A percentile compares a stretch with the other conserved stretches of the same genome.
Conservation (phyloP, 305 asterid species). For the Fraxinus platypoda region DNA sequence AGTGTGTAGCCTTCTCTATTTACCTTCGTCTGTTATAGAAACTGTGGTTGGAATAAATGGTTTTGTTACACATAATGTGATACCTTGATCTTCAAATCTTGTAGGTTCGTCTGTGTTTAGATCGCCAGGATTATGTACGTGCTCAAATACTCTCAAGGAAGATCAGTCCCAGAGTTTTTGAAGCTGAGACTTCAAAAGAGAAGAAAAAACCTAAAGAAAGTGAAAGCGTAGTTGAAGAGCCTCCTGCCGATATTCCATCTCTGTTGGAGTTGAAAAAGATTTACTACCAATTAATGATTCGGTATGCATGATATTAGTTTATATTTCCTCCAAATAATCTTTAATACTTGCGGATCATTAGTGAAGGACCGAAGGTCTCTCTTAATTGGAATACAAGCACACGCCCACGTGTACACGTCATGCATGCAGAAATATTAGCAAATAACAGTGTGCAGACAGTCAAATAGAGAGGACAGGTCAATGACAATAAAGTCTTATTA, state of each 20-base stretch:
- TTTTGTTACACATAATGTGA: slow-evolving; percentile 21
- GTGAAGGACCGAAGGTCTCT: not conserved
- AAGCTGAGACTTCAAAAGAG: slow-evolving; percentile 80
- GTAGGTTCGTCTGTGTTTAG: slow-evolving; percentile 92
- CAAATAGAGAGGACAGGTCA: not conserved
- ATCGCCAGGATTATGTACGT: slow-evolving; percentile 85
- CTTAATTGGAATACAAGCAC: not conserved
- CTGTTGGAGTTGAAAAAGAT: slow-evolving; percentile 77
- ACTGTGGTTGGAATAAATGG: not conserved
- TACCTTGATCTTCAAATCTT: slow-evolving; percentile 13
- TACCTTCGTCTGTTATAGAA: slow-evolving; percentile 1
- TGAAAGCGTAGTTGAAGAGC: slow-evolving; percentile 75
- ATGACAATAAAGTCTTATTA: not conserved
- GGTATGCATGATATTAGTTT: slow-evolving; percentile 38
- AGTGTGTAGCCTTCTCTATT: slow-evolving; percentile 36
- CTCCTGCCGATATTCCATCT: slow-evolving; percentile 92
- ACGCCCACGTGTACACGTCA: not conserved
- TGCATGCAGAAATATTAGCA: not conserved
- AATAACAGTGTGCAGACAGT: not conserved
- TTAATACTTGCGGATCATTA: not conserved
- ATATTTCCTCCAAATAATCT: not conserved
- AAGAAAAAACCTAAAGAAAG: slow-evolving; percentile 90
- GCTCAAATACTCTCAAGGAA: slow-evolving; percentile 97
- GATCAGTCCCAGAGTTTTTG: slow-evolving; percentile 93
- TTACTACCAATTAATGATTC: slow-evolving; percentile 86